A percentile compares a stretch with the other conserved stretches of the same genome.
Conservation (phyloP, 176 grass and related monocot genomes). For the Areca catechu region DNA sequence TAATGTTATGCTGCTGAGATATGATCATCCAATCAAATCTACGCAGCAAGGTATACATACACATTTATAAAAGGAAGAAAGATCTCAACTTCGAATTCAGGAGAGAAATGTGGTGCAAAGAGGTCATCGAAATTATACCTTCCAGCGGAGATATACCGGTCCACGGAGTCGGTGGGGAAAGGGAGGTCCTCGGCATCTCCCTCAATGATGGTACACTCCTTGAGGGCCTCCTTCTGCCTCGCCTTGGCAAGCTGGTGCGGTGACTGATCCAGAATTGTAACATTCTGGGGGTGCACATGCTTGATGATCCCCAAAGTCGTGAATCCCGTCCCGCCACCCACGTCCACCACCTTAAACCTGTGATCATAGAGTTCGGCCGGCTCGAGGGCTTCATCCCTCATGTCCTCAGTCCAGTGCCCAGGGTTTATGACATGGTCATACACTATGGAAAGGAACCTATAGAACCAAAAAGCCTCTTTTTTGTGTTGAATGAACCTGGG, state of each 20-base stretch:
- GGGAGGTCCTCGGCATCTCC: constrained; percentile 92
- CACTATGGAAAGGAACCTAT: constrained; percentile 82
- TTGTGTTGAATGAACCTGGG: constrained; percentile 98
- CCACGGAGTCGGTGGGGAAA: constrained; percentile 61
- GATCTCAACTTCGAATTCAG: too few species aligned
- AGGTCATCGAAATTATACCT: constrained; percentile 30
- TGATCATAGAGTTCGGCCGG: constrained; percentile 54
- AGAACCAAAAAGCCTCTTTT: constrained; percentile 99
- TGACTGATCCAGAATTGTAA: constrained; percentile 82
- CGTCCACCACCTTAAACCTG: constrained; percentile 65
- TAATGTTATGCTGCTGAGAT: too few species aligned
- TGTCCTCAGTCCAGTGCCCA: constrained; percentile 94
- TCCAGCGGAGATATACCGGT: constrained; percentile 78
- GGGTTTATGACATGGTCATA: constrained; percentile 95
- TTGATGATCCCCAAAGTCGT: constrained; percentile 82
- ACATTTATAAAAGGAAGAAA: too few species aligned
- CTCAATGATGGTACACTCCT: constrained; percentile 67
- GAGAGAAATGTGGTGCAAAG: not conserved
- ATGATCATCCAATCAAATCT: too few species aligned
- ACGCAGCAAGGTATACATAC: too few species aligned
- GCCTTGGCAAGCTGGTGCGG: constrained; percentile 94
- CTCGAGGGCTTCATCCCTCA: constrained; percentile 81
- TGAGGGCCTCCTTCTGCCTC: constrained; percentile 57
- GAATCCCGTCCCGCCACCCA: constrained; percentile 75
- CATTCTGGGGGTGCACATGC: constrained; percentile 53